Conservation (phyloP, 2,329 filamentous ascomycete species). For the Beauveria bassiana region DNA sequence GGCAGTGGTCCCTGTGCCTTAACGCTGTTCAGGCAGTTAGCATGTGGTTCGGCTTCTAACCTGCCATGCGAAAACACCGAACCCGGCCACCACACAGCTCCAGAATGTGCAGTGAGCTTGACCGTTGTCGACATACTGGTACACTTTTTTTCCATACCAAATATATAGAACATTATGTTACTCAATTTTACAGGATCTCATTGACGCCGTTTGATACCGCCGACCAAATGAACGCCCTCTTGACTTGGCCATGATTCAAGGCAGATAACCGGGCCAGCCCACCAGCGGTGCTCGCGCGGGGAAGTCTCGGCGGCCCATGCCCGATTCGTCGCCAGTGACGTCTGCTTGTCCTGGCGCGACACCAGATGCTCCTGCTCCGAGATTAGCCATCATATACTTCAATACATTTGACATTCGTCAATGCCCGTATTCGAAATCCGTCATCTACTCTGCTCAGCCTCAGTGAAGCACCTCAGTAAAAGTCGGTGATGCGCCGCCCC, state of each 20-base stretch:
- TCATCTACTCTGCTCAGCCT: not conserved
- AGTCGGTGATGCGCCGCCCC: conserved; percentile 2
- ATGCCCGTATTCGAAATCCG: not conserved
- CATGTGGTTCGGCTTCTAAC: conserved; percentile 1
- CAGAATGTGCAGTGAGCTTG: not conserved
- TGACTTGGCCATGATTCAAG: not conserved
- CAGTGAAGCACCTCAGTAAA: not conserved
- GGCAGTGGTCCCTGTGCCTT: not conserved
- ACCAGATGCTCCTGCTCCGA: not conserved
- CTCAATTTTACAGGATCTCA: not conserved
- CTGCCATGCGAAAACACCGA: not conserved
- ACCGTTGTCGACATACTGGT: not conserved
- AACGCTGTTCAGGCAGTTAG: not conserved
- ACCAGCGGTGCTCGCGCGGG: not conserved
- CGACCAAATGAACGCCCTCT: not conserved
- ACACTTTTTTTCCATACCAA: not conserved
- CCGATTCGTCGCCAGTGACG: conserved; percentile 4
- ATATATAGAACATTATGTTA: not conserved
- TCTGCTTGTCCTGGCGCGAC: not conserved
- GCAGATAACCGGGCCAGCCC: not conserved
- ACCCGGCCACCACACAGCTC: not conserved
- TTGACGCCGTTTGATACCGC: not conserved
- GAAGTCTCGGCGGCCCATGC: conserved; percentile 6
- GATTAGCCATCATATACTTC: not conserved
- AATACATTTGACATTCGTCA: not conserved